Evolutionary conservation across 257 asterid species (phyloP).

Genomic region (Marsdenia floribunda): DNA sequence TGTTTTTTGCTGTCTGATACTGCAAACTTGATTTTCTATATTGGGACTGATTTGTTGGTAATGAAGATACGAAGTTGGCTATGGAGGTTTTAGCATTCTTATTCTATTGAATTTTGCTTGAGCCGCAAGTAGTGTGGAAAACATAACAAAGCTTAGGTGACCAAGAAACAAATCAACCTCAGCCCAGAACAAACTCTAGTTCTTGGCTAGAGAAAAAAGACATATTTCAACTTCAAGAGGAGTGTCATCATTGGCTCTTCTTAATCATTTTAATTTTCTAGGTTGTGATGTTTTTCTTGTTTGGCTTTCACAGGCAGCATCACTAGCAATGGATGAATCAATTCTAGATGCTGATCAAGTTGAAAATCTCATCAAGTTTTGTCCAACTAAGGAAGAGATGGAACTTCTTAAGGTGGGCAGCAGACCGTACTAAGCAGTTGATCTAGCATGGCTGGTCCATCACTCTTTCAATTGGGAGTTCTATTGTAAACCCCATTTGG

Average conservation of each 20-base stretch:
- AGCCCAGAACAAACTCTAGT: background rate
- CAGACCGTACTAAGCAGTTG: background rate
- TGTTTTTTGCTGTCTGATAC: background rate
- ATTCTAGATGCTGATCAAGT: conserved; percentile 98
- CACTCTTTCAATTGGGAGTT: conserved; percentile 3
- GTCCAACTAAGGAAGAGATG: conserved; percentile 99
- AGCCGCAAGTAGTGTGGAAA: background rate
- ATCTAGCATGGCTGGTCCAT: too few relatives aligned
- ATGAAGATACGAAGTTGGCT: background rate
- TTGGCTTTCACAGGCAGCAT: conserved; percentile 71
- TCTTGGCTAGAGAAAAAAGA: background rate
- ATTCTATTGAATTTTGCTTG: background rate
- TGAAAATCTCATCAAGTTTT: conserved; percentile 88
- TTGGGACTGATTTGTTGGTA: conserved; percentile 1
- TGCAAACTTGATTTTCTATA: background rate
- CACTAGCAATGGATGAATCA: conserved; percentile 93
- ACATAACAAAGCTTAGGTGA: background rate
- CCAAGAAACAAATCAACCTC: background rate
- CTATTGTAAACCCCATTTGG: background rate
- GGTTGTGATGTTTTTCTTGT: conserved; percentile 2
- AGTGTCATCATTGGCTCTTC: background rate
- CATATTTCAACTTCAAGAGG: background rate
- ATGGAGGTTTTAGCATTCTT: background rate
- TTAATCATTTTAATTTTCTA: background rate
- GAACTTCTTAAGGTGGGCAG: conserved; percentile 86